A percentile compares a stretch with the other conserved stretches of the same genome.
These are phyloP conservation scores for Neoascochyta sp. DNA, from an alignment of 2,329 filamentous ascomycete species.

Conservation along the genomic window DNA sequence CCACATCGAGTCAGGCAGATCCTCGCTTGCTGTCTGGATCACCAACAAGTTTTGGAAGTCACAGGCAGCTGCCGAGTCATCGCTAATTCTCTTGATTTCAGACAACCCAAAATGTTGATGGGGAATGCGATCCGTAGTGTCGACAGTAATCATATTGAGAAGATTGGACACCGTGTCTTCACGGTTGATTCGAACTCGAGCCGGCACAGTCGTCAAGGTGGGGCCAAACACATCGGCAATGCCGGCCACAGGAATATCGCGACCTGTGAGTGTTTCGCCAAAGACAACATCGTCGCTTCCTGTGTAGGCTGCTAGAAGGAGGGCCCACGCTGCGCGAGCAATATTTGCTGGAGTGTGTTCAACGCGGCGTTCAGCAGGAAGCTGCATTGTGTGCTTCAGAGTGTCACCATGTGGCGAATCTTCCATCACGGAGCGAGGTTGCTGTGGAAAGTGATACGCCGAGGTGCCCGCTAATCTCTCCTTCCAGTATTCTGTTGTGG, in stretches of 20 bases:
- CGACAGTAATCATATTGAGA: conserved; percentile 9
- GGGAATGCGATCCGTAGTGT: conserved; percentile 18
- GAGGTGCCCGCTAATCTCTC: conserved; percentile 13
- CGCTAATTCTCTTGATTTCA: conserved; percentile 41
- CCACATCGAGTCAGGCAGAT: too few species aligned
- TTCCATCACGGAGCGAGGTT: conserved; percentile 14
- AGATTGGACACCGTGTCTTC: conserved; percentile 16
- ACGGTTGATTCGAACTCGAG: conserved; percentile 23
- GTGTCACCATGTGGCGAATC: conserved; percentile 20
- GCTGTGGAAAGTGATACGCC: conserved; percentile 33
- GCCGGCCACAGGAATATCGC: conserved; percentile 13
- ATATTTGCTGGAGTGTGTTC: conserved; percentile 21
- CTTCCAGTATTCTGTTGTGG: conserved; percentile 24
- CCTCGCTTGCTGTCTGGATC: conserved; percentile 8
- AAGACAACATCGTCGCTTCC: conserved; percentile 21
- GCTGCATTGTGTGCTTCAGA: conserved; percentile 13
- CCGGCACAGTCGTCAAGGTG: conserved; percentile 36
- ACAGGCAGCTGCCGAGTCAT: conserved; percentile 42
- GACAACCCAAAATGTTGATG: conserved; percentile 36
- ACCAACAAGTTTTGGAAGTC: conserved; percentile 1
- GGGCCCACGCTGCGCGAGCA: conserved; percentile 22
- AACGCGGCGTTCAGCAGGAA: conserved; percentile 5
- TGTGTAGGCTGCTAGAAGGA: conserved; percentile 20
- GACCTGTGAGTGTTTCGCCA: conserved; percentile 12
- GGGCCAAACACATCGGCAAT: conserved; percentile 37